Evolutionary conservation across 441 rosid species (phyloP).

Genomic region (Euphorbia schlechtendalii): DNA sequence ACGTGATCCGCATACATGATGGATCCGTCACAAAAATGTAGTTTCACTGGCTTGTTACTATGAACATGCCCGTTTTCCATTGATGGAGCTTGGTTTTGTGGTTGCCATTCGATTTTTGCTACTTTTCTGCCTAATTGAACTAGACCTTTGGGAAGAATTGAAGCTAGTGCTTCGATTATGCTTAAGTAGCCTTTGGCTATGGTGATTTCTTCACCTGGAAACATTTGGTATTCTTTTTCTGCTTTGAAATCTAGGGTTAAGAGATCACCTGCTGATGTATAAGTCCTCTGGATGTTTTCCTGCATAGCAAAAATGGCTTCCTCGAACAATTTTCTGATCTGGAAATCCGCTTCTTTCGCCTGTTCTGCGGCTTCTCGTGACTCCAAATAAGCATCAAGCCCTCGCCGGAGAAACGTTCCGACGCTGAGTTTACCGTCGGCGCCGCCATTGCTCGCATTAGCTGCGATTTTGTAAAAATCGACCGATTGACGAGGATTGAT

Average conservation of each 20-base stretch:
- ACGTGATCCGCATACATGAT: conserved; percentile 77
- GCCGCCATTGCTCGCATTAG: conserved; percentile 31
- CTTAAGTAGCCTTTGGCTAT: conserved; percentile 82
- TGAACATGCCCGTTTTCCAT: conserved; percentile 25
- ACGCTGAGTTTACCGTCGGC: conserved; percentile 42
- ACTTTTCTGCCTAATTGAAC: conserved; percentile 69
- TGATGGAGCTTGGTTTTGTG: conserved; percentile 30
- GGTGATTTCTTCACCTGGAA: conserved; percentile 95
- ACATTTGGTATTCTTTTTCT: conserved; percentile 86
- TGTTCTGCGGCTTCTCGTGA: conserved; percentile 24
- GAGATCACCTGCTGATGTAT: conserved; percentile 85
- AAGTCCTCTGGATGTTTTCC: conserved; percentile 76
- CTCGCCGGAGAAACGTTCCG: conserved; percentile 62
- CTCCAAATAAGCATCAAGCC: conserved; percentile 60
- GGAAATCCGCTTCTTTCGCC: conserved; percentile 32
- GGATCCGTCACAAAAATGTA: conserved; percentile 82
- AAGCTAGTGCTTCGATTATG: conserved; percentile 64
- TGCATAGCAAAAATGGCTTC: conserved; percentile 75
- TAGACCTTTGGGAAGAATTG: conserved; percentile 62
- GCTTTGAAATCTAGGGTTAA: conserved; percentile 62
- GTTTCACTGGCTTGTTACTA: conserved; percentile 46
- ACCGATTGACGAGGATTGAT: conserved; percentile 6
- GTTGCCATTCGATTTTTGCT: conserved; percentile 64
- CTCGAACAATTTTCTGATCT: conserved; percentile 50
- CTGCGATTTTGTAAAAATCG: conserved; percentile 38